A percentile compares a stretch with the other conserved stretches of the same genome.
phyloP scores from a whole-genome alignment of 1,139 yeast species.

The Saccharomyces hybrid region DNA sequence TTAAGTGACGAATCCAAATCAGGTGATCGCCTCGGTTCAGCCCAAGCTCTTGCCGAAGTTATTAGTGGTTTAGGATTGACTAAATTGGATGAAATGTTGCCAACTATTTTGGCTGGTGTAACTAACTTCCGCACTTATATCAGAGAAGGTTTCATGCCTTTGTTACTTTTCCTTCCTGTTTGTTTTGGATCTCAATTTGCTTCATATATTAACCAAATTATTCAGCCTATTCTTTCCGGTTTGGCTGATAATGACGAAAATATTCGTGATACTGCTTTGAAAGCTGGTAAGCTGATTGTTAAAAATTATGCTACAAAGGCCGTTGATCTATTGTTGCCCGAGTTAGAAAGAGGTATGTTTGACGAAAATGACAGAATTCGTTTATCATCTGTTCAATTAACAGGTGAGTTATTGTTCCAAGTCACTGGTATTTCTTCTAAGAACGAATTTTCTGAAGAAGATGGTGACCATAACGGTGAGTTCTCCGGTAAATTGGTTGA shows the following conservation, averaged over 20 bases:
- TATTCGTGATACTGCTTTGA: slow-evolving; percentile 81
- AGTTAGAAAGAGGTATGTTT: slow-evolving; percentile 81
- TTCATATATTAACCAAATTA: slow-evolving; percentile 76
- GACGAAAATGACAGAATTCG: slow-evolving; percentile 83
- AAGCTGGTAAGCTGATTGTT: slow-evolving; percentile 89
- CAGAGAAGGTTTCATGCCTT: slow-evolving; percentile 90
- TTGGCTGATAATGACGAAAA: slow-evolving; percentile 85
- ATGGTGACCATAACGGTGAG: slow-evolving; percentile 48
- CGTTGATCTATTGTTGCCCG: slow-evolving; percentile 88
- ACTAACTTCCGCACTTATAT: slow-evolving; percentile 57
- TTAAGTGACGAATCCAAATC: slow-evolving; percentile 73
- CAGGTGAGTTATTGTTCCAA: slow-evolving; percentile 95
- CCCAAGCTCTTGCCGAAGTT: slow-evolving; percentile 94
- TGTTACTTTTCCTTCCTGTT: slow-evolving; percentile 83
- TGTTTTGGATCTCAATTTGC: slow-evolving; percentile 91
- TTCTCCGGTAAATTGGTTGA: slow-evolving; percentile 65
- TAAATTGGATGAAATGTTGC: slow-evolving; percentile 83
- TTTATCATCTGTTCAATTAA: slow-evolving; percentile 86
- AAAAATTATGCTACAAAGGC: slow-evolving; percentile 90
- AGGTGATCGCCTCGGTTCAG: slow-evolving; percentile 94
- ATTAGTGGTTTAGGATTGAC: slow-evolving; percentile 82
- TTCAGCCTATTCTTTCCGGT: slow-evolving; percentile 86
- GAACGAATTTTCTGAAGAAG: slow-evolving; percentile 60
- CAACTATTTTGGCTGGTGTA: slow-evolving; percentile 70
- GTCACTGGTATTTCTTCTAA: slow-evolving; percentile 75